phyloP scores from a whole-genome alignment of 1,284 basidiomycete genomes.

The Ganoderma multipileum region DNA sequence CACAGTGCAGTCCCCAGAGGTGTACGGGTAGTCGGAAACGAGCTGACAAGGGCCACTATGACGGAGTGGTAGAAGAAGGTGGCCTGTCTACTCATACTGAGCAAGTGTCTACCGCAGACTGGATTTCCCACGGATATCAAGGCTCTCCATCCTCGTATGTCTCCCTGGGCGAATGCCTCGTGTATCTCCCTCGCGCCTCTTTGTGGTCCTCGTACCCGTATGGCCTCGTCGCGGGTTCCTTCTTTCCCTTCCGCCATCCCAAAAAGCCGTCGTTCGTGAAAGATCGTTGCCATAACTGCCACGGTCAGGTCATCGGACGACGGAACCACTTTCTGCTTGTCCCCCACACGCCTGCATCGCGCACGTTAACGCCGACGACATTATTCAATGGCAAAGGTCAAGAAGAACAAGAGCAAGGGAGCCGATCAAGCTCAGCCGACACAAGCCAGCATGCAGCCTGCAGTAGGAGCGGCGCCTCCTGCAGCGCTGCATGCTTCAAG shows the following conservation, averaged over 20 bases:
- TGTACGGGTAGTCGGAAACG: background rate
- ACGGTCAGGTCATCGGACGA: too few relatives aligned
- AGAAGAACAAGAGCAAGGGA: constrained; percentile 27
- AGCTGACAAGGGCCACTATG: background rate
- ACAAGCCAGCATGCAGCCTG: constrained; percentile 11
- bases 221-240: constrained; percentile 3
- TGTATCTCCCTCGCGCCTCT: constrained; percentile 7
- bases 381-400: constrained; percentile 29
- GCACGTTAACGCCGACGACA: constrained; percentile 20
- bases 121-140: constrained; percentile 21
- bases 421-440: constrained; percentile 21
- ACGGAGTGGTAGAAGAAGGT: background rate
- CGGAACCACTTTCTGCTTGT: constrained; percentile 5
- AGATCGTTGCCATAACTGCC: background rate
- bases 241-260: constrained; percentile 1
- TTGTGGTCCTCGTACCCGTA: constrained; percentile 1
- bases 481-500: constrained; percentile 20
- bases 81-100: background rate
- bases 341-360: constrained; percentile 22
- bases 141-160: constrained; percentile 2
- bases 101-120: background rate
- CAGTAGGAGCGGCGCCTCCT: constrained; percentile 14
- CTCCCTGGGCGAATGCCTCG: constrained; percentile 14
- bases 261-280: background rate
- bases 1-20: background rate